Evolutionary conservation across 2,329 filamentous ascomycete species (phyloP), one percentile per base, ranked within the genome.

Genomic region (Mycosphaerella sp.): DNA sequence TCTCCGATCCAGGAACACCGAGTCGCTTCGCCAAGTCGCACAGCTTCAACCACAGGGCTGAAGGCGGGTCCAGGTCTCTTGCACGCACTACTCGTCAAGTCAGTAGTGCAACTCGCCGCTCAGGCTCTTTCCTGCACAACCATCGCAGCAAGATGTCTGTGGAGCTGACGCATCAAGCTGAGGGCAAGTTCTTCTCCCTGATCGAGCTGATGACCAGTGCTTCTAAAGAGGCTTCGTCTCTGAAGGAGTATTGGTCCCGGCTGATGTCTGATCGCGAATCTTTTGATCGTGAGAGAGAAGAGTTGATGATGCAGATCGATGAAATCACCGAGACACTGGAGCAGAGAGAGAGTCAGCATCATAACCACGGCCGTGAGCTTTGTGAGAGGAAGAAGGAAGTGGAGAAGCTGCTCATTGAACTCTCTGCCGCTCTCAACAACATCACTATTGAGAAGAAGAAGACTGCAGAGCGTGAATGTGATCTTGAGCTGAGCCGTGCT

Each of bases 131-230:
- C 52, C 53, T 62, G 43, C 54, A 58, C 41, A 53, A 54, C 34
- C 60, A 63, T 50, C 59, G 60, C 37, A 58, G 50, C 51, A 60
- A 63, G 42, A 62, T 64, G 60, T 61, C 62, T 8, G 50, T 56
- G 34, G 64, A 66, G 50, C 49, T 61, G 16, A 63, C 57, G 21
- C 51, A 55, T n/a, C 59, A 66, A 40, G 64, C 63, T 21, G 64
- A 66, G 52, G 53, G 50, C 54, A 66, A 65, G 49, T 66, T 66
- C 56, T 59, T 63, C 50, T 53, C 58, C 12, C 49, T 66, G 50
- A 65, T 66, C 17, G 64, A 66, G 39, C 53, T 66, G 41, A 65
- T 66, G 57, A 52, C 58, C 25, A 62, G 48, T 44, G 64, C 64
- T 30, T 63, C 59, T 3, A 57, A 59, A 14, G 64, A 66, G 43